phyloP scores from a whole-genome alignment of 2,329 filamentous ascomycete genomes.

The Westerdykella aurantiaca region DNA sequence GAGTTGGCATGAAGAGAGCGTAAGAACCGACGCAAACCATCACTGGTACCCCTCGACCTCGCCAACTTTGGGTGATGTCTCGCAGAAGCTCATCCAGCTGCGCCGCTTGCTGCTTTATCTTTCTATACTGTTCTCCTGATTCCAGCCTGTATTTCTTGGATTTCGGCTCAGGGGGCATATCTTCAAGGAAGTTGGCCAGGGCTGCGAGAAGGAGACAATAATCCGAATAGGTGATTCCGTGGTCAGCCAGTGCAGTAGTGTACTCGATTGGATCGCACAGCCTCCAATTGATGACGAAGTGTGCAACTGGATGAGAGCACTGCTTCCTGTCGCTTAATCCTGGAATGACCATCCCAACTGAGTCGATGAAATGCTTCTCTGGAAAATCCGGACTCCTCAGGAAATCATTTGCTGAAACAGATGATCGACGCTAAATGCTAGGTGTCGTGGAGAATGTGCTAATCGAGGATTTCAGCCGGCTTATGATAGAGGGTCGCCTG shows the following conservation, averaged over 20 bases:
- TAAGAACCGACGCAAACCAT: slow-evolving; percentile 21
- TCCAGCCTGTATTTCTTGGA: not conserved
- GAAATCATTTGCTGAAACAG: slow-evolving; percentile 12
- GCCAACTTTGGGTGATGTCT: slow-evolving; percentile 16
- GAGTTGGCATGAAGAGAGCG: slow-evolving; percentile 19
- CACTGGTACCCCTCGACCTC: slow-evolving; percentile 14
- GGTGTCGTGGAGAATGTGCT: slow-evolving; percentile 4
- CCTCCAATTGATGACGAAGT: slow-evolving; percentile 20
- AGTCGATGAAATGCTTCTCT: slow-evolving; percentile 23
- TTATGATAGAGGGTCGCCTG: slow-evolving; percentile 13
- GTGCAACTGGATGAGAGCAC: slow-evolving; percentile 12
- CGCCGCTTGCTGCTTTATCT: slow-evolving; percentile 10
- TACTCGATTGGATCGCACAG: slow-evolving; percentile 24
- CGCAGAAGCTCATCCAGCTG: slow-evolving; percentile 14
- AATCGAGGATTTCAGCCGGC: slow-evolving; percentile 12
- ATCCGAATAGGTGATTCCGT: slow-evolving; percentile 20
- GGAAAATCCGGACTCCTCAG: slow-evolving; percentile 12
- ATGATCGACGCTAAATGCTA: not conserved
- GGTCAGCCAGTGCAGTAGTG: slow-evolving; percentile 20
- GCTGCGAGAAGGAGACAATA: slow-evolving; percentile 12
- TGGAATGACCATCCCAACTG: slow-evolving; percentile 21
- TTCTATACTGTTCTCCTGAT: slow-evolving; percentile 7
- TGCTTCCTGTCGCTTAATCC: slow-evolving; percentile 16
- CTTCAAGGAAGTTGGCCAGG: slow-evolving; percentile 14
- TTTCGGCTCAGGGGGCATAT: slow-evolving; percentile 8